Percentiles rank a stretch among this genome's conserved stretches.
Evolutionary conservation across 176 grass and related monocot species (phyloP).

Genomic region (Oryza longistaminata): DNA sequence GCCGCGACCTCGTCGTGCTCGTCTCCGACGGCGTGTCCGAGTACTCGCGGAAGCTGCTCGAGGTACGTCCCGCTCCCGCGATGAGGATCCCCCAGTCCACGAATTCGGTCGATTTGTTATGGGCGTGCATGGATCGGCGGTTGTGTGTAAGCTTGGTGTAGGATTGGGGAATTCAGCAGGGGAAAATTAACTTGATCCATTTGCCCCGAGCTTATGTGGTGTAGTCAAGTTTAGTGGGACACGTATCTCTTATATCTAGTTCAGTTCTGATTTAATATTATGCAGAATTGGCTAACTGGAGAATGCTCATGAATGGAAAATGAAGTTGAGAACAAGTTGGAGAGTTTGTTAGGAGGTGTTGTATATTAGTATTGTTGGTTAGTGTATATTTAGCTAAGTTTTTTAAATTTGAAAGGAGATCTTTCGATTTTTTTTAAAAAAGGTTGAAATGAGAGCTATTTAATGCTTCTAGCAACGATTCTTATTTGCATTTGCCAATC

Average conservation of each 20-base stretch:
- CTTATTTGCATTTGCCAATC: background rate
- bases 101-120: background rate
- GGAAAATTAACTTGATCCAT: background rate
- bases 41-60: conserved; percentile 63
- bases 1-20: conserved; percentile 64
- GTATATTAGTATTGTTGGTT: background rate
- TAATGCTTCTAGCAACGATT: background rate
- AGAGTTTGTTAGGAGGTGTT: background rate
- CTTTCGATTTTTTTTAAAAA: background rate
- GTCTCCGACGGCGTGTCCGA: conserved; percentile 80
- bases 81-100: background rate
- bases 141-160: background rate
- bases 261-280: background rate
- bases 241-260: background rate
- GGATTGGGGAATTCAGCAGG: background rate
- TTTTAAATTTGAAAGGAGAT: background rate
- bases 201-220: background rate
- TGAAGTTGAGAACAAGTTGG: background rate
- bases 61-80: conserved; percentile 12
- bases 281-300: background rate
- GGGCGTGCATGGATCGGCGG: background rate
- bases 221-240: background rate
- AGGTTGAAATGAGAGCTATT: background rate
- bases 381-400: background rate
- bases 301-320: background rate